A percentile compares a stretch with the other conserved stretches of the same genome.
Evolutionary conservation across 805 yeast species (phyloP).

Genomic region (Vanderwaltozyma verrucispora): DNA sequence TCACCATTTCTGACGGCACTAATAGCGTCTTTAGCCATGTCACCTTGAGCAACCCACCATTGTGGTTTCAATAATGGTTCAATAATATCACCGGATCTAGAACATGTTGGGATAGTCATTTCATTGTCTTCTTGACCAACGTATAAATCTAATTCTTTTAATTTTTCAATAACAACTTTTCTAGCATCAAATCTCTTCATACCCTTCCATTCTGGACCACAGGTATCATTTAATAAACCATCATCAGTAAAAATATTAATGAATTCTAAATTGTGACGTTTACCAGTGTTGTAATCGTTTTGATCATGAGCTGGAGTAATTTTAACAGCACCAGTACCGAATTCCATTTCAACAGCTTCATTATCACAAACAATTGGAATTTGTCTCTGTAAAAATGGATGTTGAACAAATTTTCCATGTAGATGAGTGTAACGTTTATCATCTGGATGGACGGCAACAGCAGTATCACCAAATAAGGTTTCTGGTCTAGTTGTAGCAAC

Average conservation of each 20-base stretch:
- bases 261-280: constrained; percentile 80
- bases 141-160: constrained; percentile 63
- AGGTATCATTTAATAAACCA: constrained; percentile 80
- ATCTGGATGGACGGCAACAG: constrained; percentile 93
- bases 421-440: constrained; percentile 87
- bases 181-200: constrained; percentile 93
- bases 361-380: constrained; percentile 83
- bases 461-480: constrained; percentile 96
- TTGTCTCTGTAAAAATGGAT: constrained; percentile 79
- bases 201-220: constrained; percentile 84
- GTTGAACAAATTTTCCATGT: constrained; percentile 86
- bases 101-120: constrained; percentile 90
- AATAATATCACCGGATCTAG: constrained; percentile 93
- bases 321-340: constrained; percentile 99
- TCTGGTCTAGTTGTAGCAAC: constrained; percentile 99
- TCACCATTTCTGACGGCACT: constrained; percentile 76
- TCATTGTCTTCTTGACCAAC: constrained; percentile 88
- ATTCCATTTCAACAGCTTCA: constrained; percentile 97
- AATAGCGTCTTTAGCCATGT: constrained; percentile 81
- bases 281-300: constrained; percentile 95
- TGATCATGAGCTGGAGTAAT: constrained; percentile 98
- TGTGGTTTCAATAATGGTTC: constrained; percentile 97
- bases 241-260: constrained; percentile 87
- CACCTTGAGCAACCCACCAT: constrained; percentile 95
- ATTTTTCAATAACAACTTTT: constrained; percentile 64